phyloP scores from a whole-genome alignment of 345 rosid species.

The Excoecaria agallocha region DNA sequence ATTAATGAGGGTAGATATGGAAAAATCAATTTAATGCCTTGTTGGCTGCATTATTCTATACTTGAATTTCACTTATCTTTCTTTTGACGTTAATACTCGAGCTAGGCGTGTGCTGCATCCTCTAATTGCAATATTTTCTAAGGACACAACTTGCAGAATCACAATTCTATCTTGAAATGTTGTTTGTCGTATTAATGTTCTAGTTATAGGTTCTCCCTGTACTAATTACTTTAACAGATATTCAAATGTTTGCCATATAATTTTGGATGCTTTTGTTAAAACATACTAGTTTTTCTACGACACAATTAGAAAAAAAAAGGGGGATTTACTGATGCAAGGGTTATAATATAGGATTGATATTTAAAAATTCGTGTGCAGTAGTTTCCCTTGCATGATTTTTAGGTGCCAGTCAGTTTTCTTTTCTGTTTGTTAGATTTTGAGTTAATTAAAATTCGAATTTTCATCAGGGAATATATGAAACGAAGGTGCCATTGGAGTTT shows the following conservation, averaged over 20 bases:
- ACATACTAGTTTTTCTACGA: background rate
- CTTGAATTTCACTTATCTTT: too few relatives aligned
- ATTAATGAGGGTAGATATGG: too few relatives aligned
- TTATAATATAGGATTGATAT: too few relatives aligned
- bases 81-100: too few relatives aligned
- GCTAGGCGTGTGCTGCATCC: background rate
- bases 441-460: slow-evolving; percentile 22
- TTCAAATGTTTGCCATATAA: background rate
- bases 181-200: background rate
- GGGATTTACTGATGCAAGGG: background rate
- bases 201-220: background rate
- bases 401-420: slow-evolving; percentile 15
- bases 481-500: slow-evolving; percentile 73
- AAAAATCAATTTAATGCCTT: too few relatives aligned
- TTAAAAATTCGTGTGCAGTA: too few relatives aligned
- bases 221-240: background rate
- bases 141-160: background rate
- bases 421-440: background rate
- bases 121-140: background rate
- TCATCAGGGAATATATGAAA: slow-evolving; percentile 85
- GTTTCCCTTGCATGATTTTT: too few relatives aligned
- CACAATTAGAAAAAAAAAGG: background rate
- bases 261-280: background rate
- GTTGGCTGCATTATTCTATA: too few relatives aligned
- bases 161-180: background rate